These are phyloP conservation scores for Xylaria grammica DNA, from an alignment of 495 filamentous ascomycete species.

Conservation along the genomic window DNA sequence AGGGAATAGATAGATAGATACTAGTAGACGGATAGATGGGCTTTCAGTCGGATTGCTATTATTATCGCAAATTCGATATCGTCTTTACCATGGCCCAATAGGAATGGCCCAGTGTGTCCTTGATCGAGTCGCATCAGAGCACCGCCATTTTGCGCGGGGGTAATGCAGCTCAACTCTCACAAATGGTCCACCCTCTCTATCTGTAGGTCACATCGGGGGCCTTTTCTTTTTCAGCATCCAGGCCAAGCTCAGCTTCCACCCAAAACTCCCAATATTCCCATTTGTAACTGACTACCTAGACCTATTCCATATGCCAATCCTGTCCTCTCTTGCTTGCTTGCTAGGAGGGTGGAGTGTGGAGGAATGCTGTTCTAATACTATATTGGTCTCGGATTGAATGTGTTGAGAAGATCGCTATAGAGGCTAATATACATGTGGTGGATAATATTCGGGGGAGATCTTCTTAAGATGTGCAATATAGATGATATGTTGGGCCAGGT, in stretches of 20 bases:
- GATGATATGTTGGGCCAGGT: slow-evolving; percentile 27
- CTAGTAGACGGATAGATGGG: background rate
- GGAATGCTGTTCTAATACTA: slow-evolving; percentile 1
- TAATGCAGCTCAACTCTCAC: slow-evolving; percentile 9
- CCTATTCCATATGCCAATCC: background rate
- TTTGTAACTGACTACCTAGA: background rate
- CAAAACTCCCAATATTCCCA: background rate
- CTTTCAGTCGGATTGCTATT: slow-evolving; percentile 2
- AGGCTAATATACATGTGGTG: background rate
- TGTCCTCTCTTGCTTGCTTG: background rate
- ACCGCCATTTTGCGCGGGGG: slow-evolving; percentile 8
- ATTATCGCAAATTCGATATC: slow-evolving; percentile 8
- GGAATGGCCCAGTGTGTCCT: background rate
- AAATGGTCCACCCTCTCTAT: background rate
- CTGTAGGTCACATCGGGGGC: background rate
- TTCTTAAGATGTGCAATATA: slow-evolving; percentile 56
- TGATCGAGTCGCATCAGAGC: background rate
- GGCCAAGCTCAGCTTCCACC: slow-evolving; percentile 6
- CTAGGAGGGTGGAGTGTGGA: background rate
- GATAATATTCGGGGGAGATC: slow-evolving; percentile 31
- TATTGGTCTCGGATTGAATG: background rate
- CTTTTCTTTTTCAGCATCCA: slow-evolving; percentile 14
- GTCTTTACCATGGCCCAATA: background rate
- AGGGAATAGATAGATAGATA: background rate
- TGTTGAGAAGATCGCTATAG: slow-evolving; percentile 11